phyloP scores from a whole-genome alignment of 2,329 filamentous ascomycete genomes.

The Hawksworthiomyces lignivorus region DNA sequence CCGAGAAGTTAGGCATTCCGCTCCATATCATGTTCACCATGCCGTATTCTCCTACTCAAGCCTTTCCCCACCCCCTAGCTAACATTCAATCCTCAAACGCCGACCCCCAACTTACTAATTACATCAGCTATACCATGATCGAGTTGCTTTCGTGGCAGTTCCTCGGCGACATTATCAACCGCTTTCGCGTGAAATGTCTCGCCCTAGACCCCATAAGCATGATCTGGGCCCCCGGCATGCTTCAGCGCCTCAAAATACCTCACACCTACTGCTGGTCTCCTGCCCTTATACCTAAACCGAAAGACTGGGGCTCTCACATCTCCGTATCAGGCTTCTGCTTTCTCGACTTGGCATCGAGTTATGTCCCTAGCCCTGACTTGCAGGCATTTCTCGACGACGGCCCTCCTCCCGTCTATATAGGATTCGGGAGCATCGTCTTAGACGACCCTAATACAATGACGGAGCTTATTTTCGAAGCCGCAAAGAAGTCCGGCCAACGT shows the following conservation, averaged over 20 bases:
- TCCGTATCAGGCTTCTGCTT: constrained; percentile 8
- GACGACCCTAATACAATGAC: constrained; percentile 68
- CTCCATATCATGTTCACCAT: constrained; percentile 91
- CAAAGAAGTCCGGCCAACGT: constrained; percentile 52
- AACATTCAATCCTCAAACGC: constrained; percentile 72
- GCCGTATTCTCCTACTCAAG: constrained; percentile 81
- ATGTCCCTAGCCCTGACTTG: constrained; percentile 57
- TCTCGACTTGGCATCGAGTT: constrained; percentile 58
- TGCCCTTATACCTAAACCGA: constrained; percentile 43
- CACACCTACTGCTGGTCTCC: constrained; percentile 93
- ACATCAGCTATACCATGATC: constrained; percentile 73
- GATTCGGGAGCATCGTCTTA: constrained; percentile 75
- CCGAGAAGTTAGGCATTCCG: constrained; percentile 67
- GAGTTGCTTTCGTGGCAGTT: constrained; percentile 94
- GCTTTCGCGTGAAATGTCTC: constrained; percentile 48
- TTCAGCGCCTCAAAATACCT: constrained; percentile 68
- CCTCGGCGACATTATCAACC: constrained; percentile 82
- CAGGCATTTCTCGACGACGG: constrained; percentile 59
- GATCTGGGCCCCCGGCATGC: constrained; percentile 74
- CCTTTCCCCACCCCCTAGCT: constrained; percentile 79
- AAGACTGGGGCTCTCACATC: constrained; percentile 6
- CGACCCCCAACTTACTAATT: constrained; percentile 71
- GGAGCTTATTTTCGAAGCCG: constrained; percentile 61
- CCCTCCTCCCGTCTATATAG: constrained; percentile 70
- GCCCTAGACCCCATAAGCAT: constrained; percentile 44